A percentile compares a stretch with the other conserved stretches of the same genome.
Evolutionary conservation across 371 early-diverging fungal species (phyloP).

Genomic region (Rhizopus delemar): DNA sequence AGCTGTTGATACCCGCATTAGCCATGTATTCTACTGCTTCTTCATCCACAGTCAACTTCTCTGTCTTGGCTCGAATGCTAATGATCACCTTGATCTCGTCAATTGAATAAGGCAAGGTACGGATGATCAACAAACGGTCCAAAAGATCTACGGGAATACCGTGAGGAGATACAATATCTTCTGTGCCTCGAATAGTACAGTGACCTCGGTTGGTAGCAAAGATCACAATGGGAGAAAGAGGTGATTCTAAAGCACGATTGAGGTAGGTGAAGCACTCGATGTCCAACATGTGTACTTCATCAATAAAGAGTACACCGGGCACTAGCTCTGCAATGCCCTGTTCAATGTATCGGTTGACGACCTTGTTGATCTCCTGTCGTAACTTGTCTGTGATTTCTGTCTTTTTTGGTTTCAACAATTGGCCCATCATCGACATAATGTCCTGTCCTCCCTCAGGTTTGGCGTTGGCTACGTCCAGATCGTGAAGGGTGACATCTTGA

Average conservation of each 20-base stretch:
- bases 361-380: constrained; percentile 97
- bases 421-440: constrained; percentile 97
- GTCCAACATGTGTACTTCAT: constrained; percentile 99
- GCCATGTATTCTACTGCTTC: constrained; percentile 81
- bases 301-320: constrained; percentile 97
- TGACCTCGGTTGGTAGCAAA: constrained; percentile 97
- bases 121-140: constrained; percentile 94
- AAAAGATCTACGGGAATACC: constrained; percentile 97
- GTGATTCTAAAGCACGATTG: constrained; percentile 94
- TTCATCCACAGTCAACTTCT: constrained; percentile 74
- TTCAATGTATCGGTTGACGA: constrained; percentile 97
- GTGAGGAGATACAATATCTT: constrained; percentile 88
- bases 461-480: constrained; percentile 98
- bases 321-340: constrained; percentile 97
- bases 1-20: constrained; percentile 81
- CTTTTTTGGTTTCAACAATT: constrained; percentile 95
- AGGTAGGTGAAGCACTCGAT: constrained; percentile 98
- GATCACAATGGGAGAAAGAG: constrained; percentile 96
- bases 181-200: constrained; percentile 93
- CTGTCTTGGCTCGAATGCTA: constrained; percentile 88
- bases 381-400: constrained; percentile 98
- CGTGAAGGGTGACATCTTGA: constrained; percentile 98
- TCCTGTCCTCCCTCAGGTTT: constrained; percentile 96
- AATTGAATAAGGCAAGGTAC: constrained; percentile 87
- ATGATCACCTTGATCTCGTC: constrained; percentile 93